Evolutionary conservation across 139 green algal species (phyloP).

Genomic region (Deuterostichococcus epilithicus): DNA sequence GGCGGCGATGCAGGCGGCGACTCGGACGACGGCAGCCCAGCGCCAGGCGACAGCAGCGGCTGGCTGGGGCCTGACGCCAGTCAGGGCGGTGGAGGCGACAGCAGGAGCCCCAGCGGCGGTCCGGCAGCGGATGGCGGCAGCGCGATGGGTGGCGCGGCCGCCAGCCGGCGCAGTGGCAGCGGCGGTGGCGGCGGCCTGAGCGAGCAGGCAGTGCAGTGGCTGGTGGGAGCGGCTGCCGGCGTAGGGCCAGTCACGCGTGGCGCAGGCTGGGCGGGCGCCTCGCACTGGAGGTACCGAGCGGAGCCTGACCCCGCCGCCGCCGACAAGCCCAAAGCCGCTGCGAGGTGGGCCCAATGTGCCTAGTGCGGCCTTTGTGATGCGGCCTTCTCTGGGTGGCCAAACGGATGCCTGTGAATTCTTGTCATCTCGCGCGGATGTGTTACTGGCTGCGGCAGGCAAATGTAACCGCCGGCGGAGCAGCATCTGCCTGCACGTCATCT

Average conservation of each 20-base stretch:
- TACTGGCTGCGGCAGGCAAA: too few species aligned
- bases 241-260: neutral
- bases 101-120: neutral
- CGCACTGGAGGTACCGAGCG: slow-evolving; percentile 59
- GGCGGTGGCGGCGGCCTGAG: neutral
- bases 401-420: too few species aligned
- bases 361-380: too few species aligned
- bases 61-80: neutral
- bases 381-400: too few species aligned
- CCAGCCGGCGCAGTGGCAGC: too few species aligned
- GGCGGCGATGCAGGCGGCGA: slow-evolving; percentile 15
- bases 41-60: slow-evolving; percentile 2
- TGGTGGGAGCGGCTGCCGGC: slow-evolving; percentile 21
- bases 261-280: slow-evolving; percentile 51
- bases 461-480: too few species aligned
- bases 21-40: slow-evolving; percentile 9
- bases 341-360: neutral
- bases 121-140: neutral
- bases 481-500: too few species aligned
- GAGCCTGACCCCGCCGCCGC: neutral
- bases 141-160: too few species aligned
- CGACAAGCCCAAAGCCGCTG: neutral
- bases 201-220: slow-evolving; percentile 35
- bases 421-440: too few species aligned
- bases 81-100: neutral